A percentile compares a stretch with the other conserved stretches of the same genome.
phyloP scores from a whole-genome alignment of 2,329 filamentous ascomycete species.

The Coniochaeta sp. region DNA sequence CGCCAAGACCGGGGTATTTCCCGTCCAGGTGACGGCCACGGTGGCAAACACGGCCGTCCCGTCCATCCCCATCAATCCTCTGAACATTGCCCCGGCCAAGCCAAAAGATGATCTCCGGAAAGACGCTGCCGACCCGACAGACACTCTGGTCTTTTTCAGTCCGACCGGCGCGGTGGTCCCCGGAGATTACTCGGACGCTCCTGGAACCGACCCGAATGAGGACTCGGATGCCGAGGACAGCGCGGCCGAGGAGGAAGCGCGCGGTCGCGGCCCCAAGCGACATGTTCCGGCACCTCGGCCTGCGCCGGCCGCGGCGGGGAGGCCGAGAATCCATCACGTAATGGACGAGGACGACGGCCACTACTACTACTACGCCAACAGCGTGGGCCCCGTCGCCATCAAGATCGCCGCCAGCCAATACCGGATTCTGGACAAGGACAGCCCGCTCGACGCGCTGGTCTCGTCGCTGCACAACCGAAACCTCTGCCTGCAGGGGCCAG shows the following conservation, averaged over 20 bases:
- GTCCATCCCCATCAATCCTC: not conserved
- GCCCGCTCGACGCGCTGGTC: not conserved
- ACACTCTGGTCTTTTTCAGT: too few relatives aligned
- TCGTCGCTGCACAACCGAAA: not conserved
- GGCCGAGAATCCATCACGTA: too few relatives aligned
- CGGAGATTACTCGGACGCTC: not conserved
- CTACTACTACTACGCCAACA: not conserved
- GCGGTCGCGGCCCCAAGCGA: not conserved
- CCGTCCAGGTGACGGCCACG: not conserved
- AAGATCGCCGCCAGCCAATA: constrained; percentile 1
- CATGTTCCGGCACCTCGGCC: too few relatives aligned
- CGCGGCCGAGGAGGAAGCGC: too few relatives aligned
- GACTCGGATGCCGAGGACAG: too few relatives aligned
- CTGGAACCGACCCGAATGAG: not conserved
- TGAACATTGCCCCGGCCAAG: not conserved
- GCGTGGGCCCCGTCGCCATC: not conserved
- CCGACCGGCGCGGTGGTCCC: constrained; percentile 2
- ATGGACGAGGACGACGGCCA: constrained; percentile 3
- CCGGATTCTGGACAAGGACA: not conserved
- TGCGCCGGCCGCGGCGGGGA: too few relatives aligned
- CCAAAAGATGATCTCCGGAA: too few relatives aligned
- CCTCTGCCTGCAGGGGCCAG: constrained; percentile 2
- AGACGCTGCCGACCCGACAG: too few relatives aligned
- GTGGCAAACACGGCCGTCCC: not conserved
- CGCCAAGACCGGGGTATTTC: not conserved